Evolutionary conservation across 257 asterid species (phyloP).

Genomic region (Jasminum sambac): DNA sequence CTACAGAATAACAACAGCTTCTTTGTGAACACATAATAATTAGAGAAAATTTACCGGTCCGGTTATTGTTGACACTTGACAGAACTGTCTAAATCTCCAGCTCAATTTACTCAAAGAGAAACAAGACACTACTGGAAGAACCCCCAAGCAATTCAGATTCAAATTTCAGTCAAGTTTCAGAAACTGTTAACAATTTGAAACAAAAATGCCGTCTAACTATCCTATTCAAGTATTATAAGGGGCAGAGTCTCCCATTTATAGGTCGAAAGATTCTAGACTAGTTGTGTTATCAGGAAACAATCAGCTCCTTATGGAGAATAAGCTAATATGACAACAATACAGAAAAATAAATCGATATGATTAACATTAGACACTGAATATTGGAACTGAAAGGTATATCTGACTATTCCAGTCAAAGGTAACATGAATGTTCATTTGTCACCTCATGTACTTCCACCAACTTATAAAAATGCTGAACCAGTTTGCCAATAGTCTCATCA

Average conservation of each 20-base stretch:
- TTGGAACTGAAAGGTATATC: neutral
- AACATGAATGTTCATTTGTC: constrained; percentile 13
- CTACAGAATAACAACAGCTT: neutral
- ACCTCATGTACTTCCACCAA: constrained; percentile 84
- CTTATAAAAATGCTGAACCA: constrained; percentile 78
- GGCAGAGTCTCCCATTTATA: too few species aligned
- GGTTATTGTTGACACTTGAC: neutral
- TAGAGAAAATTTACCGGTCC: neutral
- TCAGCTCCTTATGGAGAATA: neutral
- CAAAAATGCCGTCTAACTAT: neutral
- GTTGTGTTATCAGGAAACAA: neutral
- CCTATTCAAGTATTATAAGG: neutral
- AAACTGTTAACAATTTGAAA: neutral
- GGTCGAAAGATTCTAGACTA: neutral
- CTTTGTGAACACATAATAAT: neutral
- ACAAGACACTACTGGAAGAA: neutral
- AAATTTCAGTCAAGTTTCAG: neutral
- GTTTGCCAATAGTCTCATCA: constrained; percentile 63
- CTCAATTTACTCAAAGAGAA: neutral
- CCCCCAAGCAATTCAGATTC: neutral
- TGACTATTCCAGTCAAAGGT: neutral
- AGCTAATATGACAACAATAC: neutral
- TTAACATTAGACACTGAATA: neutral
- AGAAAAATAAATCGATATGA: neutral
- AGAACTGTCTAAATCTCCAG: neutral